Evolutionary conservation across 164 flowering plant genomes (phyloP).

Genomic region (Nymphaea thermarum): DNA sequence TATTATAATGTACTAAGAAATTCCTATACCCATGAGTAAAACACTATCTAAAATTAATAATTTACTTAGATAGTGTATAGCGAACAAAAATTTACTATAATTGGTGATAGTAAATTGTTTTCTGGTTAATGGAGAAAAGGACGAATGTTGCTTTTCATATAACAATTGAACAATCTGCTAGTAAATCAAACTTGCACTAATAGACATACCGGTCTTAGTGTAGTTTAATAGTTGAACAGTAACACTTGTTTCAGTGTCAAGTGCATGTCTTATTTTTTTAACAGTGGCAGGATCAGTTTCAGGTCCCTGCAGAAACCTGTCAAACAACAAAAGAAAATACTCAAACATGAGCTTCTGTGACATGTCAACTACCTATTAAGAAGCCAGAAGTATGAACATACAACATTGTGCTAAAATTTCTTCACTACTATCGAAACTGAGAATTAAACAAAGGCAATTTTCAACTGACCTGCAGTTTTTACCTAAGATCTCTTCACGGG

Average conservation of each 20-base stretch:
- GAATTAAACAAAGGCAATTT: too few species aligned
- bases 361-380: too few species aligned
- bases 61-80: too few species aligned
- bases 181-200: neutral
- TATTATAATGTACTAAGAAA: too few species aligned
- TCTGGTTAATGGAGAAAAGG: neutral
- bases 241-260: constrained; percentile 77
- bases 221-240: constrained; percentile 97
- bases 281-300: constrained; percentile 95
- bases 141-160: neutral
- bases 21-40: too few species aligned
- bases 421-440: too few species aligned
- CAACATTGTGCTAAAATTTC: too few species aligned
- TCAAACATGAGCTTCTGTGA: too few species aligned
- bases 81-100: neutral
- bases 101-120: too few species aligned
- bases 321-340: neutral
- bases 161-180: neutral
- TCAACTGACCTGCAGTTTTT: constrained; percentile 78
- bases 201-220: constrained; percentile 72
- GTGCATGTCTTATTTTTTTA: constrained; percentile 76
- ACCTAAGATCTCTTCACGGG: constrained; percentile 97
- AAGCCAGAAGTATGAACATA: too few species aligned
- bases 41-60: too few species aligned
- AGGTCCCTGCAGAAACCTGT: constrained; percentile 96